Conservation (phyloP, 1,139 yeast genomes). For the Kodamaea sp. region DNA sequence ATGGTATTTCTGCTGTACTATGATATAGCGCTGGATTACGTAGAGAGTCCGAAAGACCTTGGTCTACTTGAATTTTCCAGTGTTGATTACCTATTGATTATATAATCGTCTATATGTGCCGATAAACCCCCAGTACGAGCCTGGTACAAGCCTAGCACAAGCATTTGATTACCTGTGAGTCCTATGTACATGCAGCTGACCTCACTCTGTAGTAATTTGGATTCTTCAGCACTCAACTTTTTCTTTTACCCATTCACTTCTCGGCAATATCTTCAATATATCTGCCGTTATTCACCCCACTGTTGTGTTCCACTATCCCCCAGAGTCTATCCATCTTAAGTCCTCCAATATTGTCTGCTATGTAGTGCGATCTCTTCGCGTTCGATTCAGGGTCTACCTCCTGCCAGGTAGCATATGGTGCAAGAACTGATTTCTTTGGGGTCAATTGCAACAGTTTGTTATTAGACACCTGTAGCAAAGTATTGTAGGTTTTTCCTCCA, state of each 20-base stretch:
- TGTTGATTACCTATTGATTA: too few species aligned
- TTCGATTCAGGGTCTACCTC: conserved; percentile 40
- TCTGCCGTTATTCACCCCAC: conserved; percentile 70
- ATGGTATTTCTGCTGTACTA: too few species aligned
- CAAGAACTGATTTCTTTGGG: conserved; percentile 25
- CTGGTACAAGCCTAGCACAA: too few species aligned
- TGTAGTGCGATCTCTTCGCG: conserved; percentile 47
- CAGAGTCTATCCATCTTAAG: conserved; percentile 80
- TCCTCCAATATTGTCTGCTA: conserved; percentile 78
- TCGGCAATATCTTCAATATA: conserved; percentile 20
- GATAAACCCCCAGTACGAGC: too few species aligned
- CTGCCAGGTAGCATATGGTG: conserved; percentile 67
- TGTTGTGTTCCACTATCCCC: conserved; percentile 72
- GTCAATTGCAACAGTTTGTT: conserved; percentile 41
- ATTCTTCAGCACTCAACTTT: too few species aligned
- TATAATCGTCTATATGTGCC: too few species aligned
- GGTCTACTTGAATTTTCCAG: too few species aligned
- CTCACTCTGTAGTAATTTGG: too few species aligned
- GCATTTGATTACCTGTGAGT: too few species aligned
- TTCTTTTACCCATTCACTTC: neutral
- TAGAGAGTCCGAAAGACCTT: too few species aligned
- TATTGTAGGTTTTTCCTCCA: conserved; percentile 68
- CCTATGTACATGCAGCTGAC: too few species aligned
- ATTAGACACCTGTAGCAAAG: conserved; percentile 52
- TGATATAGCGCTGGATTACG: too few species aligned